Evolutionary conservation across 2,329 filamentous ascomycete species (phyloP), one percentile per base, ranked within the genome.

Genomic region (Colletotrichum sp.): DNA sequence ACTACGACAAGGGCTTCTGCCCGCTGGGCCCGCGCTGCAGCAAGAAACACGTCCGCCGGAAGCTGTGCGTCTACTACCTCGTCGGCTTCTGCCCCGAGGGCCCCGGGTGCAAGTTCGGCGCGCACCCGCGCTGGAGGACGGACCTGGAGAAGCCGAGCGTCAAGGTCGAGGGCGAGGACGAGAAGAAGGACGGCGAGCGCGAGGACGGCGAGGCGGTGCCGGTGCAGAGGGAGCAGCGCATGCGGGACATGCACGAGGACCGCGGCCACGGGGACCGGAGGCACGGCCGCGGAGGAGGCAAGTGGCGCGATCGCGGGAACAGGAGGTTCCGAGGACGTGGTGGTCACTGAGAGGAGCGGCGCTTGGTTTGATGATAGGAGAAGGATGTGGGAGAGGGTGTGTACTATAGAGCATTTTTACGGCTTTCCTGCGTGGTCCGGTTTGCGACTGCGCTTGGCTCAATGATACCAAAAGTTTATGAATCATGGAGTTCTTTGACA

Each of bases 1-100:
- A 97, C 85, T 99, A 98, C 87, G 96, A 98, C 77, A 93, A 94
- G 79, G 97, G 97, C 3, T 98, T 98, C 87, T 99, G 97, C 81
- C 95, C 95, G 21, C 90, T 98, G 12, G 97, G 97, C 0, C 96
- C 96, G 2, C 86, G 91, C 74, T 99, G 97, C 85, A 92, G 94
- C 28, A 96, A 98, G 86, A 94, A 96, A 79, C 97, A 99, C 85
- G 93, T 98, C 72, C 92, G 96, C 75, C 92, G 94, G 77, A 92
- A 90, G 78, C 84, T 98, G 8, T 99, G 97, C 82, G 89, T 89
- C 2, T 98, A 94, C 83, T 99, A 98, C 82, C 87, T 98, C 18
- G 95, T 95, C 9, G 97, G 97, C 2, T 99, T 99, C 87, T 99
- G 97, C 83, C 97, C 97, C 0, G 94, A 98, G 71, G 96, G 84